Base-by-base conservation (phyloP, 2,329 filamentous ascomycete species). In the Phyllosticta paracitricarpa region DNA sequence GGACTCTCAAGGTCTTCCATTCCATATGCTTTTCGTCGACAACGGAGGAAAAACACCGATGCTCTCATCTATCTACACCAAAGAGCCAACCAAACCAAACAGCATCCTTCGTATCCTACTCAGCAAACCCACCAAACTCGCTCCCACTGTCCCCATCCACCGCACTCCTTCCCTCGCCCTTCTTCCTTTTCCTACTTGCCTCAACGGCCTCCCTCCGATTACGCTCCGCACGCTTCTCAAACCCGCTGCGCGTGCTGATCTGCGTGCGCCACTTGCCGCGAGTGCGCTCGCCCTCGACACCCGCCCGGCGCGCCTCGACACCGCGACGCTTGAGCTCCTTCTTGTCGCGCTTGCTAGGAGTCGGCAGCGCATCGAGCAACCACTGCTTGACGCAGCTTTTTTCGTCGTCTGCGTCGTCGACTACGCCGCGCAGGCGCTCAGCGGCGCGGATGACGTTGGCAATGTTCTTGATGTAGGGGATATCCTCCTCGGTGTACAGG, bases 401-500 rank as follows among this genome's bases (percentile, higher is more conserved):
- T 19, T 81, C 62, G 1, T 65, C 71, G 4, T 65, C 70, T 1
- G 1, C 19, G 19, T 22, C 19, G 19, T 22, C 19, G 19, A 22
- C 19, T 0, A 56, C 57, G 9, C 76, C 77, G 4, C 80, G 76
- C 68, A 91, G 82, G 73, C 85, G 89, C 75, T 97, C 89, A 66
- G 88, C 91, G 24, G 85, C 84, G 0, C 89, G 84, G 65, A 99
- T 96, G 35, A 97, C 89, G 69, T 97, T 97, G 35, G 92, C 94
- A 28, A 99, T 89, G 65, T 86, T 89, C 77, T 93, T 96, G 62
- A 99, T 84, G 65, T 87, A 91, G 0, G 89, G 88, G 3, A 97
- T 88, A 70, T 99, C 94, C 64, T 97, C 94, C 72, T 94, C 91
- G 0, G 93, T 97, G 75, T 96, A 99, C 63, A 96, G 88, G 0